These are phyloP conservation scores for Talaromyces sp. DNA, from an alignment of 2,329 filamentous ascomycete species.

Conservation along the genomic window DNA sequence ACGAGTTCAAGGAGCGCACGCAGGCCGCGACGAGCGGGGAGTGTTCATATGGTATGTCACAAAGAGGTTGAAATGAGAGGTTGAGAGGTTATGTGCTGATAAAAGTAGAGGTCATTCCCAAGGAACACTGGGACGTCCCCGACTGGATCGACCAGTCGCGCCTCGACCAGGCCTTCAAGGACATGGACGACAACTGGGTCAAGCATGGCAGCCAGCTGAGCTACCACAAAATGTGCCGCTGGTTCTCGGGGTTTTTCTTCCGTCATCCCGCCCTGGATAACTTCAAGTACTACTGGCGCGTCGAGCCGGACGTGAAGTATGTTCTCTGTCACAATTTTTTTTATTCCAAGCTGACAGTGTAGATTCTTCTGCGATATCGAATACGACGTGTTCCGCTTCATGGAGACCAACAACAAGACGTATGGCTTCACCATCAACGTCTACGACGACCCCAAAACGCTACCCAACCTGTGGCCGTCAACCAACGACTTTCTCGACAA, in stretches of 20 bases:
- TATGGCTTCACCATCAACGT: slow-evolving; percentile 98
- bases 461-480: slow-evolving; percentile 90
- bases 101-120: slow-evolving; percentile 63
- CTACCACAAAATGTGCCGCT: slow-evolving; percentile 98
- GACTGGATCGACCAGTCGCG: slow-evolving; percentile 87
- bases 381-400: slow-evolving; percentile 97
- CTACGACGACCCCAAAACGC: slow-evolving; percentile 83
- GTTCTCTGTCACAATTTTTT: no score
- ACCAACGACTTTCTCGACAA: slow-evolving; percentile 83
- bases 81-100: no score
- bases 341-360: not conserved
- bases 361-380: slow-evolving; percentile 89
- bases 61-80: no score
- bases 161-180: slow-evolving; percentile 75
- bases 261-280: slow-evolving; percentile 82
- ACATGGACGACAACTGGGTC: slow-evolving; percentile 76
- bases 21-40: slow-evolving; percentile 82
- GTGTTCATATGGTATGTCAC: slow-evolving; percentile 72
- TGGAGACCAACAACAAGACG: slow-evolving; percentile 97
- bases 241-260: slow-evolving; percentile 98
- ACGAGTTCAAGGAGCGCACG: slow-evolving; percentile 88
- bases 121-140: slow-evolving; percentile 88
- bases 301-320: slow-evolving; percentile 93
- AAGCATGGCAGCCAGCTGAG: slow-evolving; percentile 86
- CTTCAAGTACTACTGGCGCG: slow-evolving; percentile 93